Evolutionary conservation across 2,329 filamentous ascomycete species (phyloP), one percentile per base, ranked within the genome.

Genomic region (Alternaria ethzedia): DNA sequence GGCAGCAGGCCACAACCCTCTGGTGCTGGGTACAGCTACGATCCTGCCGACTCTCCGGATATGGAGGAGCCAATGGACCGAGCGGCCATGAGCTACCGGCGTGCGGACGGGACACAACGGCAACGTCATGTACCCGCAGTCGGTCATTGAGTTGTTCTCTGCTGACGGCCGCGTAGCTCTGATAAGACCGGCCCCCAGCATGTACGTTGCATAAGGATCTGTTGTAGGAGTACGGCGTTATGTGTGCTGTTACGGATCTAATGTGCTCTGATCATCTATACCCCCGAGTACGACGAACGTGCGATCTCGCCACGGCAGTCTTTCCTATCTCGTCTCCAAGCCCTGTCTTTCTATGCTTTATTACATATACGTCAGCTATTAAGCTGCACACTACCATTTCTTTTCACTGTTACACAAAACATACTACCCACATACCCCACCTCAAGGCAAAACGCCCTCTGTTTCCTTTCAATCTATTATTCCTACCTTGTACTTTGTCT

Each of bases 21-120:
- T 13, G 73, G 68, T 23, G 65, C 75, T 15, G 69, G 67, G 30
- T 78, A 79, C 59, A 71, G 54, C 11, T 78, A 78, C 66, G 78
- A 79, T 25, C 70, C 59, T 3, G 76, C 76, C 65, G 76, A 79
- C 50, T 73, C 67, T 36, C 77, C 78, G 12, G 81, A 83, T 59
- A 78, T 78, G 72, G 81, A 82, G 59, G 81, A 81, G 54, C 68
- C 77, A 51, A 73, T 78, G 78, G 72, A 80, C 54, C 68, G 75
- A 47, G 65, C 74, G 59, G 74, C 79, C 56, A 83, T 84, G 82
- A 80, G 77, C 65, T 85, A 85, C 67, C 78, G 82, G 45, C 79
- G 83, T 41, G 83, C 83, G 44, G 82, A 84, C 64, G 83, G 83
- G 57, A 81, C 79, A 10, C 75, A 78, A 58, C 75, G 78, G 55